Evolutionary conservation across 75 land plant species (phyloP), one percentile per base, ranked within the genome.

Genomic region (Gnetum montanum): DNA sequence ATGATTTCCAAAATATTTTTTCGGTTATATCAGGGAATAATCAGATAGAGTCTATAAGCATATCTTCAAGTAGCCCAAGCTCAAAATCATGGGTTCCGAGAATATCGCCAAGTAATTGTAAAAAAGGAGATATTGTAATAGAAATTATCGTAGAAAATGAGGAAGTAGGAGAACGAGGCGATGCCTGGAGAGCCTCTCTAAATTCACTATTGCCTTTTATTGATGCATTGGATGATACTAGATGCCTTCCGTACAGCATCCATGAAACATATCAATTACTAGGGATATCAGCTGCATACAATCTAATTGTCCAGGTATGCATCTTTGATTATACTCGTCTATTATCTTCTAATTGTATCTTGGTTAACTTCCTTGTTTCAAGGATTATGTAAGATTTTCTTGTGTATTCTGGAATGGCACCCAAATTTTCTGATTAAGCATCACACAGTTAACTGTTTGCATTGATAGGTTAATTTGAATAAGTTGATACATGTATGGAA

Each of bases 11-110:
- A 45, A n/a, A n/a, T n/a, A n/a, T n/a, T n/a, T n/a, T n/a, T n/a
- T n/a, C n/a, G n/a, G n/a, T n/a, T n/a, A n/a, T n/a, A n/a, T 60
- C 69, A 91, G 97, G 97, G 63, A 85, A 87, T 67, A 70, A 78
- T 16, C 74, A 82, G 20, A 46, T 91, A 6, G 46, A 60, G 47
- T 33, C 68, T 7, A 85, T 65, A 28, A 72, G 66, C n/a, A 73
- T 91, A 36, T 66, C 74, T 0, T 70, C 85, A 73, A 57, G 72
- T 31, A 69, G 56, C 58, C 54, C 72, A 25, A 56, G 74, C 18
- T 44, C 74, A 62, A 31, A 72, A 15, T 61, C 84, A 8, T 82
- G 78, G 78, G 67, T 79, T 43, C 54, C 74, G 44, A 69, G 66
- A 10, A 41, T 63, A 20, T 31, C 28, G 1, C 15, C 8, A n/a